These are phyloP conservation scores for Fusarium chlamydosporum DNA, from an alignment of 2,329 filamentous ascomycete species.

Conservation along the genomic window DNA sequence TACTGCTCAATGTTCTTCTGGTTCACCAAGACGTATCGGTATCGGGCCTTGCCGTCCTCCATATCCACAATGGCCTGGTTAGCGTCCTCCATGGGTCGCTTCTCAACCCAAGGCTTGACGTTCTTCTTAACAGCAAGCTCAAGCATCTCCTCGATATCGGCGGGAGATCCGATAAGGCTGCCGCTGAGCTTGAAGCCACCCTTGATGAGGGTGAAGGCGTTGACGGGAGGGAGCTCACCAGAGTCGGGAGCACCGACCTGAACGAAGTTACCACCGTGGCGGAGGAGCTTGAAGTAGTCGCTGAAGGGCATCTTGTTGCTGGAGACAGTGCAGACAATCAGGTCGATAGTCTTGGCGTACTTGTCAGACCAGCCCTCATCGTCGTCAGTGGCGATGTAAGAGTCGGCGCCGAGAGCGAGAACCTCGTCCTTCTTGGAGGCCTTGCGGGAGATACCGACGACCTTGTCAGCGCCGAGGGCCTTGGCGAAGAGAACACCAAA, in stretches of 20 bases:
- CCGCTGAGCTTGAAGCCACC: slow-evolving; percentile 61
- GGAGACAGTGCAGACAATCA: slow-evolving; percentile 73
- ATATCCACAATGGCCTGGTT: slow-evolving; percentile 70
- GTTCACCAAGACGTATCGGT: slow-evolving; percentile 63
- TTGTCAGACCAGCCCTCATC: slow-evolving; percentile 68
- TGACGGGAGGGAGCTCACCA: slow-evolving; percentile 46
- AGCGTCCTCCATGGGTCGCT: slow-evolving; percentile 67
- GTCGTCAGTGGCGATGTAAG: slow-evolving; percentile 58
- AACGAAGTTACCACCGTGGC: slow-evolving; percentile 71
- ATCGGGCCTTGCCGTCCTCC: slow-evolving; percentile 66
- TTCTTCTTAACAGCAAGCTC: slow-evolving; percentile 69
- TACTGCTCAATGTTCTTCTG: slow-evolving; percentile 51
- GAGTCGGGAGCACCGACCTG: slow-evolving; percentile 65
- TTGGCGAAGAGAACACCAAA: slow-evolving; percentile 77
- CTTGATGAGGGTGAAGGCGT: slow-evolving; percentile 44
- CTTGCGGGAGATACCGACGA: slow-evolving; percentile 70
- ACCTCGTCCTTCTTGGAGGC: slow-evolving; percentile 68
- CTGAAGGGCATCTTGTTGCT: slow-evolving; percentile 68
- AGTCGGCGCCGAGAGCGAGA: slow-evolving; percentile 69
- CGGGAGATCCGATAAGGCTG: slow-evolving; percentile 63
- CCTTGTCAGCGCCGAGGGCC: slow-evolving; percentile 72
- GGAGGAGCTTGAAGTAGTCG: slow-evolving; percentile 72
- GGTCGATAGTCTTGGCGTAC: slow-evolving; percentile 65
- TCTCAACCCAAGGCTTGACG: slow-evolving; percentile 70
- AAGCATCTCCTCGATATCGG: slow-evolving; percentile 72